phyloP scores from a whole-genome alignment of 106 monocot species.

The Dioscorea alata region DNA sequence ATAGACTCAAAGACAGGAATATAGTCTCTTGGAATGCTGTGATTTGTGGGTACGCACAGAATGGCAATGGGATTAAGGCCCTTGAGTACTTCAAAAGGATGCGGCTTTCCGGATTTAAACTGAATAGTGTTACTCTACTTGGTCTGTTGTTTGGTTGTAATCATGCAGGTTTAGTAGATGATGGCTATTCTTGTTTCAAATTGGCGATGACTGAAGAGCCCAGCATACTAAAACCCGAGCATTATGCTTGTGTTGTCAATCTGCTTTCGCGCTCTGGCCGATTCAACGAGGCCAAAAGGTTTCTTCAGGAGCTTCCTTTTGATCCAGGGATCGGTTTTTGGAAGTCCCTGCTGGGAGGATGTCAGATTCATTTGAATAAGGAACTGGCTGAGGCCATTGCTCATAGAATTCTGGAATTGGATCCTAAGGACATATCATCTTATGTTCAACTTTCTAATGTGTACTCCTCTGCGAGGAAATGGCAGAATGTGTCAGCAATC shows the following conservation, averaged over 20 bases:
- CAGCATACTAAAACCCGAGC: constrained; percentile 47
- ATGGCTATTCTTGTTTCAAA: constrained; percentile 44
- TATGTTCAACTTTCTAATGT: constrained; percentile 63
- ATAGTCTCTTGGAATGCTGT: constrained; percentile 59
- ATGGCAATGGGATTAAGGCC: constrained; percentile 56
- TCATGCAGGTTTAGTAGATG: constrained; percentile 63
- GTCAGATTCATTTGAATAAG: constrained; percentile 31
- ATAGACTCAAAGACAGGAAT: constrained; percentile 22
- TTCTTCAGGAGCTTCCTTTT: constrained; percentile 59
- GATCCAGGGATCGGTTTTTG: constrained; percentile 72
- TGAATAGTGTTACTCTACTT: constrained; percentile 53
- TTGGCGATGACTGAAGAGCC: constrained; percentile 33
- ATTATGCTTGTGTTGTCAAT: constrained; percentile 60
- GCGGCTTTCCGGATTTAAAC: constrained; percentile 28
- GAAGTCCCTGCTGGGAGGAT: constrained; percentile 60
- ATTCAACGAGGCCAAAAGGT: constrained; percentile 38
- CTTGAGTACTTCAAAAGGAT: constrained; percentile 45
- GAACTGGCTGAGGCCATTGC: constrained; percentile 29
- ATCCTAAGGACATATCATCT: constrained; percentile 45
- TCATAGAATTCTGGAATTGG: constrained; percentile 22
- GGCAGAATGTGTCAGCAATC: constrained; percentile 35
- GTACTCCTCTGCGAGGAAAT: constrained; percentile 49
- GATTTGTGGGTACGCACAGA: constrained; percentile 64
- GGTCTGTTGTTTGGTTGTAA: constrained; percentile 67
- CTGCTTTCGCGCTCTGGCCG: constrained; percentile 46